These are phyloP conservation scores for Naumovozyma baii DNA, from an alignment of 805 yeast genomes.

Conservation along the genomic window DNA sequence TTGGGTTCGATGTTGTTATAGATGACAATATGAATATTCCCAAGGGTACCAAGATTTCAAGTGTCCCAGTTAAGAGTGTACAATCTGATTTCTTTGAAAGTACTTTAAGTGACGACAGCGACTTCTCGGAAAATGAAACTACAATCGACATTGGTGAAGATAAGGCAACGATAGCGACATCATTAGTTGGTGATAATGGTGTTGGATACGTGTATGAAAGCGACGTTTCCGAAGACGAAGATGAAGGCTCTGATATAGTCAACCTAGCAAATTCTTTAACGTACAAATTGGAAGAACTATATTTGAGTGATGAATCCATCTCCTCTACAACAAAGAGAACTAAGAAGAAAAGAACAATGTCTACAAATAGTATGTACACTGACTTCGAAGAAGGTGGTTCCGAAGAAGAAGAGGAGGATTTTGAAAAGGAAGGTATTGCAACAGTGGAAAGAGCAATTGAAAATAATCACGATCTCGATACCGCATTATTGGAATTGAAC, in stretches of 20 bases:
- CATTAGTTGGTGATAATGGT: constrained; percentile 32
- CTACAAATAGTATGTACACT: constrained; percentile 35
- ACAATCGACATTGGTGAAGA: not conserved
- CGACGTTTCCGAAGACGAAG: constrained; percentile 29
- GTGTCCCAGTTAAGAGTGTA: constrained; percentile 34
- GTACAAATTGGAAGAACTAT: constrained; percentile 39
- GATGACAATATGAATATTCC: constrained; percentile 44
- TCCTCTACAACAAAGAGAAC: constrained; percentile 38
- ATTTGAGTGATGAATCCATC: constrained; percentile 50
- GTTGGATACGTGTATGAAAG: constrained; percentile 32
- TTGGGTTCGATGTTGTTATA: constrained; percentile 67
- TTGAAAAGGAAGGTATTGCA: constrained; percentile 82
- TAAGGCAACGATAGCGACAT: constrained; percentile 10
- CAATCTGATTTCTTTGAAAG: constrained; percentile 24
- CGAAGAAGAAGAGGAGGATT: constrained; percentile 61
- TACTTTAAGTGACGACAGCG: constrained; percentile 19
- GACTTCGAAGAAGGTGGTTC: constrained; percentile 35
- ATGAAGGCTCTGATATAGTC: constrained; percentile 17
- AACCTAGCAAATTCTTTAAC: constrained; percentile 30
- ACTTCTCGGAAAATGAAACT: constrained; percentile 17
- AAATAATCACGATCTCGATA: constrained; percentile 85
- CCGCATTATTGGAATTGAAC: constrained; percentile 84
- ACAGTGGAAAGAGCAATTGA: constrained; percentile 88
- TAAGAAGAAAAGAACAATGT: constrained; percentile 38
- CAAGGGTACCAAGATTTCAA: constrained; percentile 43